Evolutionary conservation across 331 rosid genomes (phyloP).

Genomic region (Malus hybrid): DNA sequence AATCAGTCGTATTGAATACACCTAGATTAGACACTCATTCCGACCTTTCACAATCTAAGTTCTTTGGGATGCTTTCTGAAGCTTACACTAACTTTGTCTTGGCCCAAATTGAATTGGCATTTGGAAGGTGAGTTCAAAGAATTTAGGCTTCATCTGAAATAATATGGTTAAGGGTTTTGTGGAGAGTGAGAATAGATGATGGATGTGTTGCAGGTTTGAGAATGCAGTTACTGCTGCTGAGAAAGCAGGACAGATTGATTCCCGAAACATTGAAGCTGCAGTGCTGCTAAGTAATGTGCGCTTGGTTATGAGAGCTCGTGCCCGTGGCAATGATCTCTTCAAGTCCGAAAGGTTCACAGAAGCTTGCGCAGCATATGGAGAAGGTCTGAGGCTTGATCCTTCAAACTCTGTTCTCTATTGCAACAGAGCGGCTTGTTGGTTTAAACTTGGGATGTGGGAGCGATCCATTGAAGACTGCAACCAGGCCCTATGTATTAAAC

Average conservation of each 20-base stretch:
- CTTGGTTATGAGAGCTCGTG: slow-evolving; percentile 82
- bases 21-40: slow-evolving; percentile 33
- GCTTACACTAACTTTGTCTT: slow-evolving; percentile 58
- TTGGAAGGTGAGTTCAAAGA: slow-evolving; percentile 78
- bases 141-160: slow-evolving; percentile 17
- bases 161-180: slow-evolving; percentile 19
- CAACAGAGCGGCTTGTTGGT: slow-evolving; percentile 96
- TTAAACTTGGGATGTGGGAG: slow-evolving; percentile 90
- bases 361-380: slow-evolving; percentile 85
- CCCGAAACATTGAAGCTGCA: slow-evolving; percentile 64
- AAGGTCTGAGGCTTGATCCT: slow-evolving; percentile 76
- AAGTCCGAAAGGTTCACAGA: slow-evolving; percentile 88
- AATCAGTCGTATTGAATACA: slow-evolving; percentile 31
- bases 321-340: slow-evolving; percentile 88
- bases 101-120: slow-evolving; percentile 82
- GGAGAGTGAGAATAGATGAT: slow-evolving; percentile 55
- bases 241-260: slow-evolving; percentile 66
- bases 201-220: slow-evolving; percentile 94
- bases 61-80: slow-evolving; percentile 78
- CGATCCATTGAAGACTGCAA: slow-evolving; percentile 83
- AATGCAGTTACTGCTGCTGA: slow-evolving; percentile 82
- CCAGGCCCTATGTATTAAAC: slow-evolving; percentile 65
- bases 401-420: slow-evolving; percentile 82
- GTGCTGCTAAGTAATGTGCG: slow-evolving; percentile 57
- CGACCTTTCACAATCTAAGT: slow-evolving; percentile 34